Base-by-base conservation (phyloP, 1,284 basidiomycete genomes). In the Leccinum laetum region DNA sequence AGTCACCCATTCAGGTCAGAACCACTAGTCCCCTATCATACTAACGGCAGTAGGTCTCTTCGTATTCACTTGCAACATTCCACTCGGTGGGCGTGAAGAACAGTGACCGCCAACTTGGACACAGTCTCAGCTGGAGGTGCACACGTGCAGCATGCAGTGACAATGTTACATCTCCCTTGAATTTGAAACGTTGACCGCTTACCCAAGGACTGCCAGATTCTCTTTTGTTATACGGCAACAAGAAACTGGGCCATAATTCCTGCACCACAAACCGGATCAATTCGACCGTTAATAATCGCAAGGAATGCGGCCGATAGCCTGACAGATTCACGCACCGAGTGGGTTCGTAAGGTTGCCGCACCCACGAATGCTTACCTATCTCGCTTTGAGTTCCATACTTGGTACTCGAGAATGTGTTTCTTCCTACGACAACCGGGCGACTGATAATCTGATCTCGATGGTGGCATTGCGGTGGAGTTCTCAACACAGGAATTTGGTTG, bases 351-450 rank as follows among this genome's bases (percentile, higher is more conserved):
- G 2, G 16, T 56, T 46, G 62, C 24, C 10, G 11, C 58, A 21
- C 58, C 32, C 61, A 58, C 52, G 24, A 29, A 57, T 52, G 60
- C 63, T 52, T 60, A 35, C 26, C 16, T 41, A 56, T 32, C 24
- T 63, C 49, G 10, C 46, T 46, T 59, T 71, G 46, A 64, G 65
- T 70, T 70, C 56, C 41, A 61, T 55, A 44, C 39, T 26, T 26
- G 46, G 41, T 39, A 13, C 55, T 49, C 53, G 49, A 29, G 56
- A 49, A 60, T 37, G 29, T 29, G 37, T 35, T 32, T 24, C 21
- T 58, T 60, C 37, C 41, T n/a, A 49, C n/a, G 39, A 18, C 5
- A 13, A 60, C 58, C 24, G 21, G 41, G 10, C 39, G 58, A n/a
- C 32, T 44, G 24, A 61, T 61, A 16, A 53, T 67, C 60, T 52